These are phyloP conservation scores for Fusarium irregulare DNA, from an alignment of 2,329 filamentous ascomycete species.

Conservation along the genomic window DNA sequence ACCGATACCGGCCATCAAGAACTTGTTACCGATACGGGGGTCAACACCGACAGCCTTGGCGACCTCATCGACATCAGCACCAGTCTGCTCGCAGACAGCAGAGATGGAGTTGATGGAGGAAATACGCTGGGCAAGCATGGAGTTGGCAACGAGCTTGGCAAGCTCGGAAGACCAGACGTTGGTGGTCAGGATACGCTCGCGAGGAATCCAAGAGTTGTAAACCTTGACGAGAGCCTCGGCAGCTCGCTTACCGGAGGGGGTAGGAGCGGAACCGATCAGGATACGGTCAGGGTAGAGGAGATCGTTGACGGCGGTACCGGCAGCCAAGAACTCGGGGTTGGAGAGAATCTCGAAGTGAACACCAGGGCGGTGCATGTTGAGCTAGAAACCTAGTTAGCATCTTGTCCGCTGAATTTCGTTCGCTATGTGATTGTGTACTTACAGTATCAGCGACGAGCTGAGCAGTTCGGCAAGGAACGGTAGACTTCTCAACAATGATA, in stretches of 20 bases:
- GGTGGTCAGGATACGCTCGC: slow-evolving; percentile 74
- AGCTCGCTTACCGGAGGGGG: slow-evolving; percentile 68
- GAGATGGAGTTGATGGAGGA: slow-evolving; percentile 84
- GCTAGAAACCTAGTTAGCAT: slow-evolving; percentile 50
- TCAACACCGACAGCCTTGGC: slow-evolving; percentile 75
- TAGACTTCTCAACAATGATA: slow-evolving; percentile 85
- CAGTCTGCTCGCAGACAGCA: slow-evolving; percentile 81
- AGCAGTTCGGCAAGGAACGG: slow-evolving; percentile 80
- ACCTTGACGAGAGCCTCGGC: slow-evolving; percentile 72
- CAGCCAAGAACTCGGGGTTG: slow-evolving; percentile 84
- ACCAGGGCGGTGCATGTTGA: slow-evolving; percentile 69
- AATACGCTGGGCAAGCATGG: slow-evolving; percentile 83
- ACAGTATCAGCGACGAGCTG: slow-evolving; percentile 76
- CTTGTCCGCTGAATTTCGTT: slow-evolving; percentile 5
- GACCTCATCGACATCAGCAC: slow-evolving; percentile 80
- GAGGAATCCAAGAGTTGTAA: slow-evolving; percentile 78
- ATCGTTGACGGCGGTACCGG: slow-evolving; percentile 79
- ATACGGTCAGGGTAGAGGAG: slow-evolving; percentile 78
- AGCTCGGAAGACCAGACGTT: slow-evolving; percentile 84
- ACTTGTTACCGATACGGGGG: slow-evolving; percentile 76
- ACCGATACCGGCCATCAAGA: slow-evolving; percentile 79
- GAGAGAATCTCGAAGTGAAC: slow-evolving; percentile 80
- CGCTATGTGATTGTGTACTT: slow-evolving; percentile 43
- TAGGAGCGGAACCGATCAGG: slow-evolving; percentile 76
- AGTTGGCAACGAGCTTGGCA: slow-evolving; percentile 82